These are phyloP conservation scores for Pseudogymnoascus sp. DNA, from an alignment of 2,329 filamentous ascomycete species.

Conservation along the genomic window DNA sequence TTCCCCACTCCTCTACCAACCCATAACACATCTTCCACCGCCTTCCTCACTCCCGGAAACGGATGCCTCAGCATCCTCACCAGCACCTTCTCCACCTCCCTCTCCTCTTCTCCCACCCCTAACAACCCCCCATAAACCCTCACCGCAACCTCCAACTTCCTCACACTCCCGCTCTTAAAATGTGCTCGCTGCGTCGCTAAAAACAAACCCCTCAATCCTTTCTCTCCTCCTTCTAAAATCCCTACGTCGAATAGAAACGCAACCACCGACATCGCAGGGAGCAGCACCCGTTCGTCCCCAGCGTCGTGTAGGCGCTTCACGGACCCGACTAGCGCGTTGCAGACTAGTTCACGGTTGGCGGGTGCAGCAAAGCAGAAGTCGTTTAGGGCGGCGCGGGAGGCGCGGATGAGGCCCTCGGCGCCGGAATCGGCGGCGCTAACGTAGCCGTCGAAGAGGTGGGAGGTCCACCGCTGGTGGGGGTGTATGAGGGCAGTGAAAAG, in stretches of 20 bases:
- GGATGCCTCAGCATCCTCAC: conserved; percentile 68
- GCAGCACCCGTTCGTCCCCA: conserved; percentile 55
- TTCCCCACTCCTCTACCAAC: conserved; percentile 36
- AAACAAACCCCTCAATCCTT: conserved; percentile 18
- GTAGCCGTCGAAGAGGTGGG: conserved; percentile 51
- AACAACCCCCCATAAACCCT: conserved; percentile 69
- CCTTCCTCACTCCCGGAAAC: conserved; percentile 62
- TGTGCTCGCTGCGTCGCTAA: conserved; percentile 56
- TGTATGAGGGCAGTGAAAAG: background rate
- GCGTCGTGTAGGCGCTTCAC: conserved; percentile 38
- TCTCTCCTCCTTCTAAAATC: conserved; percentile 33
- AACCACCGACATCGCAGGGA: conserved; percentile 68
- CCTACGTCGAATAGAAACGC: conserved; percentile 66
- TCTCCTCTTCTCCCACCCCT: conserved; percentile 21
- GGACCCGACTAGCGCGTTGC: conserved; percentile 44
- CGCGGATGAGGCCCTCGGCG: conserved; percentile 64
- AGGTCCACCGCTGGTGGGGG: background rate
- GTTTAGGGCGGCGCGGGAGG: conserved; percentile 56
- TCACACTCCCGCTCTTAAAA: conserved; percentile 73
- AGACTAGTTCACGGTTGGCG: conserved; percentile 33
- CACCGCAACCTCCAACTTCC: conserved; percentile 71
- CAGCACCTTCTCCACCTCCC: conserved; percentile 54
- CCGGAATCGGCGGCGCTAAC: conserved; percentile 69
- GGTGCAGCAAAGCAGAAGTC: conserved; percentile 35
- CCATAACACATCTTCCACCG: conserved; percentile 52